Conservation (phyloP, 1,139 yeast species). For the Scheffersomyces segobiensis region DNA sequence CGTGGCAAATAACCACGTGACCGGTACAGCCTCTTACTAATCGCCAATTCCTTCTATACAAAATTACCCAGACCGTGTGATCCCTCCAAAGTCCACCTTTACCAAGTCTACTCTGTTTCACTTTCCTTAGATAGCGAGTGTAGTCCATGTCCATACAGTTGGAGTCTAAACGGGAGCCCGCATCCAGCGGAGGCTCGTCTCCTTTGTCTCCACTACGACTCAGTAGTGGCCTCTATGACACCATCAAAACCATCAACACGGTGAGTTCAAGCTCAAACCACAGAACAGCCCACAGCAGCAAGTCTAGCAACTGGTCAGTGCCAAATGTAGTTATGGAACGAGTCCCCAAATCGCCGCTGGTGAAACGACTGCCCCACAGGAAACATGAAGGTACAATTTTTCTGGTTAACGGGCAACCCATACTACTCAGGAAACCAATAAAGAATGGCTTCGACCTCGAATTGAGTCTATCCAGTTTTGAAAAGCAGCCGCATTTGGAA, state of each 20-base stretch:
- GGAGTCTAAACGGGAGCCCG: neutral
- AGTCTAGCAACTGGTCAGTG: neutral
- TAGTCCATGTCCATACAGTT: neutral
- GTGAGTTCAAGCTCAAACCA: neutral
- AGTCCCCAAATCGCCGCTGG: neutral
- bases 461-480: neutral
- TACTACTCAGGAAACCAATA: neutral
- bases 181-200: neutral
- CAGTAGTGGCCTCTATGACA: neutral
- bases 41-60: neutral
- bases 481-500: neutral
- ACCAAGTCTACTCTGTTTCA: neutral
- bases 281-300: neutral
- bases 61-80: neutral
- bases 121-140: neutral
- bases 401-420: neutral
- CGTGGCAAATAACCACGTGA: neutral
- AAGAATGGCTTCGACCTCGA: neutral
- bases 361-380: neutral
- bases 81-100: neutral
- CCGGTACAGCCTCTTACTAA: neutral
- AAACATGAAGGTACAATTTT: neutral
- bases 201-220: neutral
- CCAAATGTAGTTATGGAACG: neutral
- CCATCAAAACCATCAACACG: neutral